Conservation (phyloP, 495 filamentous ascomycete species). For the Aspergillus cavernicola region DNA sequence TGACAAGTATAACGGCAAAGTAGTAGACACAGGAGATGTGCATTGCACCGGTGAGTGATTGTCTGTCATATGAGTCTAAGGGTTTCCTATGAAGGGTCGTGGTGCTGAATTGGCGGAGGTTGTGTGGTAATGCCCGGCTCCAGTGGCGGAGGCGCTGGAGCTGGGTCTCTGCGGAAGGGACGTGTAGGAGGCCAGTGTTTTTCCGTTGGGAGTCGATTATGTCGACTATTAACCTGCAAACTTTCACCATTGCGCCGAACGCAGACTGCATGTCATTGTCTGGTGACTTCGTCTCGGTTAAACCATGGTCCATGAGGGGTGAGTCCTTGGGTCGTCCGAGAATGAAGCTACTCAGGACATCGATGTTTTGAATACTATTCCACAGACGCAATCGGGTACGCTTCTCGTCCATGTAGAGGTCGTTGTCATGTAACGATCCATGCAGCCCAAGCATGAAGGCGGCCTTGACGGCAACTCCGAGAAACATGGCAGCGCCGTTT, state of each 20-base stretch:
- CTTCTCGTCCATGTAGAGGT: not conserved
- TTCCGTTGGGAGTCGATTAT: not conserved
- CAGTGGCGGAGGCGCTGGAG: not conserved
- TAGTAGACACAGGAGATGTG: no score
- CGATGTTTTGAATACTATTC: not conserved
- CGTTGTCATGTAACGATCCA: not conserved
- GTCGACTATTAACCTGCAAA: not conserved
- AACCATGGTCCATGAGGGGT: not conserved
- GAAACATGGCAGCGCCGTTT: not conserved
- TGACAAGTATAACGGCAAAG: no score
- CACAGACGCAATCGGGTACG: not conserved
- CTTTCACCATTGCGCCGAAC: not conserved
- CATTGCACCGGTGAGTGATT: no score
- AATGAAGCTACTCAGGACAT: not conserved
- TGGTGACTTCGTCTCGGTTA: not conserved
- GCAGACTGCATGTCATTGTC: not conserved
- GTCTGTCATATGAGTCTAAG: no score
- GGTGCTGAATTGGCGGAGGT: no score
- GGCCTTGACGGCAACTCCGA: no score
- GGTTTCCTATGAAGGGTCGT: no score
- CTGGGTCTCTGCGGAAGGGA: not conserved
- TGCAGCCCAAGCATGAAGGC: conserved; percentile 2
- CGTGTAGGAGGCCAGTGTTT: not conserved
- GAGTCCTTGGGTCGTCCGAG: conserved; percentile 1
- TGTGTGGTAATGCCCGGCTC: no score